Evolutionary conservation across 257 asterid species (phyloP).

Genomic region (Buddleja alternifolia): DNA sequence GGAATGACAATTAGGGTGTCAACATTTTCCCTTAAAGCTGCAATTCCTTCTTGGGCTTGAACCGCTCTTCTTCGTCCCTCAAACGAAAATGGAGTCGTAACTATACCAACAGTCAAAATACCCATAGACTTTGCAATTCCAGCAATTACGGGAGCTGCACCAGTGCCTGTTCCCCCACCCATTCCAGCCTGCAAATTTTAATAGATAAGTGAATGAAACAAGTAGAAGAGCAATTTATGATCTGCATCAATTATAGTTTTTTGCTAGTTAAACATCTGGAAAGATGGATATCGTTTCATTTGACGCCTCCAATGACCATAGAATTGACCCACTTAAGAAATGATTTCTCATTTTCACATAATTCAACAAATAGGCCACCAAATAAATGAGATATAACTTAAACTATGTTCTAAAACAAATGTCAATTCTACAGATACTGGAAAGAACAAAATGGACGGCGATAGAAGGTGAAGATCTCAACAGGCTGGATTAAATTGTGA

Average conservation of each 20-base stretch:
- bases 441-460: not conserved
- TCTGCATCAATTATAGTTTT: not conserved
- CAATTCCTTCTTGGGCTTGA: constrained; percentile 99
- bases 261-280: constrained; percentile 10
- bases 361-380: not conserved
- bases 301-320: not conserved
- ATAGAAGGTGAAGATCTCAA: not conserved
- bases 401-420: constrained; percentile 2
- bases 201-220: constrained; percentile 24
- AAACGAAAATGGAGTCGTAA: constrained; percentile 95
- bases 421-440: not conserved
- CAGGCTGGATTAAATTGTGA: constrained; percentile 5
- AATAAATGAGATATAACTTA: not conserved
- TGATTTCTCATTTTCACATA: constrained; percentile 8
- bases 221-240: not conserved
- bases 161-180: constrained; percentile 99
- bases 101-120: constrained; percentile 95
- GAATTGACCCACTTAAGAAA: not conserved
- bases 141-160: constrained; percentile 96
- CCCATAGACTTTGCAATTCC: constrained; percentile 96
- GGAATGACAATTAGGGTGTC: constrained; percentile 97
- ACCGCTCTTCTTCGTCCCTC: constrained; percentile 97
- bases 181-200: constrained; percentile 87
- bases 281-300: constrained; percentile 15
- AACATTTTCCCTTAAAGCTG: constrained; percentile 92